These are phyloP conservation scores for Prototheca stagnorum DNA, from an alignment of 163 green algal genomes.

Conservation along the genomic window DNA sequence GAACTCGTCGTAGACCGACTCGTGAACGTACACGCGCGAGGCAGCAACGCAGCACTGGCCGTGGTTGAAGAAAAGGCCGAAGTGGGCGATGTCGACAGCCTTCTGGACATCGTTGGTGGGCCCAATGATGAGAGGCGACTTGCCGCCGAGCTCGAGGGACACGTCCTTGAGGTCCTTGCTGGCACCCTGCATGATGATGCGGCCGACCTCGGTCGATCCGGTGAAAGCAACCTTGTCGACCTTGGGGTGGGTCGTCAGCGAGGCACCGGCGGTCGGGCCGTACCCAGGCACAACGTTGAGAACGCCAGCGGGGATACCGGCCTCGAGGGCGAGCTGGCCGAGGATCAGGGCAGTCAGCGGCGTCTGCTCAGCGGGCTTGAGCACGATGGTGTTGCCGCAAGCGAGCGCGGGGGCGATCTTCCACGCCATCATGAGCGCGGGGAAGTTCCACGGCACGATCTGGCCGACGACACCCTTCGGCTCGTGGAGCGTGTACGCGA, in stretches of 20 bases:
- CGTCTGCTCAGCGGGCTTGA: conserved; percentile 55
- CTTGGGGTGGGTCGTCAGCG: conserved; percentile 20
- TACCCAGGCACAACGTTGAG: conserved; percentile 53
- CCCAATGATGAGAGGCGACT: conserved; percentile 43
- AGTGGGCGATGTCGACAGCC: conserved; percentile 2
- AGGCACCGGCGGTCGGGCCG: conserved; percentile 28
- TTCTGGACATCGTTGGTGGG: conserved; percentile 9
- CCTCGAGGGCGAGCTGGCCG: conserved; percentile 27
- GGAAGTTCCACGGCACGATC: conserved; percentile 25
- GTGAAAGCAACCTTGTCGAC: conserved; percentile 42
- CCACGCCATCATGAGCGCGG: conserved; percentile 45
- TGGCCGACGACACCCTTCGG: conserved; percentile 12
- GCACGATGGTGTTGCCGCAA: conserved; percentile 42
- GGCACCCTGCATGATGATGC: conserved; percentile 6
- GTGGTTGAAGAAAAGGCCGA: conserved; percentile 18
- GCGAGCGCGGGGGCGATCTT: conserved; percentile 54
- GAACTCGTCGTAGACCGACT: conserved; percentile 52
- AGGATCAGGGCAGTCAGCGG: conserved; percentile 41
- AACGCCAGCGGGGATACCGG: conserved; percentile 20
- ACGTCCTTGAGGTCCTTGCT: conserved; percentile 9
- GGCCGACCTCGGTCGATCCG: conserved; percentile 12
- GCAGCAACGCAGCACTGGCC: conserved; percentile 38
- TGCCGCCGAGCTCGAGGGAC: conserved; percentile 64
- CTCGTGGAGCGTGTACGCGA: conserved; percentile 13
- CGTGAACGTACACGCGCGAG: conserved; percentile 44